Percentiles rank a stretch among this genome's conserved stretches.
Conservation (phyloP, 2,329 filamentous ascomycete genomes). For the Colletotrichum sp. region DNA sequence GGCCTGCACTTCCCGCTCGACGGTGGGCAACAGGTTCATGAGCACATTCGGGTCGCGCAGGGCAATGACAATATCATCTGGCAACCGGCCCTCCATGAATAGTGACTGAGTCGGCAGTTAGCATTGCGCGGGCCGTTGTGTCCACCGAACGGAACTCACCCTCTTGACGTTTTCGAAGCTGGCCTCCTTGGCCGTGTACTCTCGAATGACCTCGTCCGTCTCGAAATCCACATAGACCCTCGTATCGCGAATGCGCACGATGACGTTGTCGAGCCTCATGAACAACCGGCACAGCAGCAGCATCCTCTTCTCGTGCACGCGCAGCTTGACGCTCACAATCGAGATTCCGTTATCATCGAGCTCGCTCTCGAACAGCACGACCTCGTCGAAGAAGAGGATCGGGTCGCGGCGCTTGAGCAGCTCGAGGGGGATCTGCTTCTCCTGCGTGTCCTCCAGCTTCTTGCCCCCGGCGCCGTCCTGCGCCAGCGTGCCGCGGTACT, state of each 20-base stretch:
- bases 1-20: conserved; percentile 70
- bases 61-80: conserved; percentile 77
- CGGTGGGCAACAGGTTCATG: conserved; percentile 69
- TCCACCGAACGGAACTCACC: conserved; percentile 48
- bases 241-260: conserved; percentile 88
- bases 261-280: conserved; percentile 89
- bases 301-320: conserved; percentile 90
- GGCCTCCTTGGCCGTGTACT: conserved; percentile 90
- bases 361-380: conserved; percentile 96
- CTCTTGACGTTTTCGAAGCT: conserved; percentile 77
- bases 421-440: conserved; percentile 75
- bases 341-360: conserved; percentile 97
- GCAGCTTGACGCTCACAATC: conserved; percentile 85
- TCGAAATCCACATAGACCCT: conserved; percentile 90
- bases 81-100: conserved; percentile 52
- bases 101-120: conserved; percentile 46
- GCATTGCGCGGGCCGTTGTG: background rate
- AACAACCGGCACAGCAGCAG: conserved; percentile 87
- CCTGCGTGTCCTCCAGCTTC: conserved; percentile 21
- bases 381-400: conserved; percentile 95
- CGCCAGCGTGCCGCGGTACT: conserved; percentile 76
- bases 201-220: conserved; percentile 78
- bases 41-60: conserved; percentile 83
- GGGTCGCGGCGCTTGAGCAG: conserved; percentile 88
- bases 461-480: background rate